phyloP scores from a whole-genome alignment of 768 basidiomycete genomes.

The Mycena alexandri region DNA sequence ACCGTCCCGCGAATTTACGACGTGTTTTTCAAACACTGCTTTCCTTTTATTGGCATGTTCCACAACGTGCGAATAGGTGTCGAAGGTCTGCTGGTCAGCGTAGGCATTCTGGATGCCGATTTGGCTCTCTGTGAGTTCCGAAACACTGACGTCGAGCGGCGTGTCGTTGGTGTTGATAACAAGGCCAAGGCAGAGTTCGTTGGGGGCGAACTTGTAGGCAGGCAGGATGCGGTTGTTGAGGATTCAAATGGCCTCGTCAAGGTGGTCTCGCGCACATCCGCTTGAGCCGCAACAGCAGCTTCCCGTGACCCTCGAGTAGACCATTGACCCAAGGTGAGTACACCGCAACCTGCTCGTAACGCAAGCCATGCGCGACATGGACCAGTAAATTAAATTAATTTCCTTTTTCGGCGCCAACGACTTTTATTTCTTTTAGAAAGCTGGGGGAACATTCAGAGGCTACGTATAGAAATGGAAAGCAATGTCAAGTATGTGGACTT shows the following conservation, averaged over 20 bases:
- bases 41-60: conserved; percentile 43
- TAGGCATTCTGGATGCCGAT: conserved; percentile 27
- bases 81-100: conserved; percentile 35
- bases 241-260: conserved; percentile 37
- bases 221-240: conserved; percentile 27
- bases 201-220: conserved; percentile 2
- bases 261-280: conserved; percentile 40
- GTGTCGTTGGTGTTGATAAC: conserved; percentile 19
- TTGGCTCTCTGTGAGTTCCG: conserved; percentile 1
- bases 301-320: conserved; percentile 41
- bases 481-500: too few species aligned
- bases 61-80: conserved; percentile 38
- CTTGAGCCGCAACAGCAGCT: conserved; percentile 37
- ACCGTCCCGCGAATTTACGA: conserved; percentile 29
- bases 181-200: conserved; percentile 10
- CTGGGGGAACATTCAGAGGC: neutral
- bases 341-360: conserved; percentile 14
- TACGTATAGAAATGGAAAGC: too few species aligned
- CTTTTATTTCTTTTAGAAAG: too few species aligned
- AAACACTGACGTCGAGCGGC: neutral
- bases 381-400: conserved; percentile 1
- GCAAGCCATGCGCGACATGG: conserved; percentile 4
- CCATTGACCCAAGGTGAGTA: conserved; percentile 50
- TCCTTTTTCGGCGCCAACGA: neutral
- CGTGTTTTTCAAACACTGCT: conserved; percentile 41